Base-by-base conservation (phyloP, 2,329 filamentous ascomycete genomes). In the Penicillium sp. region DNA sequence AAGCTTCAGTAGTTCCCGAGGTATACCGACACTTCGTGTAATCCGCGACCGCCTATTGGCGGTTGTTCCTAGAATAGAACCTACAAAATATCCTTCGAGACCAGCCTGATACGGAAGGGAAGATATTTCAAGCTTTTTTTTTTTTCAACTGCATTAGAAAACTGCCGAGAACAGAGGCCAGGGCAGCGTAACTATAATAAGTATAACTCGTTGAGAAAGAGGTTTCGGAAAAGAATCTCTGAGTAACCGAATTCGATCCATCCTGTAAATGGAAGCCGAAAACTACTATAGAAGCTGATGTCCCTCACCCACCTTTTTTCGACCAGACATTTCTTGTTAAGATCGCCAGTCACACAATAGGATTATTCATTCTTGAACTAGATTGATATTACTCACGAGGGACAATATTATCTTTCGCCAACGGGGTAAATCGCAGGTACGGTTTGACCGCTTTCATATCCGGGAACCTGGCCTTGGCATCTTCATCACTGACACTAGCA, bases 11-110 rank as follows among this genome's bases (percentile, higher is more conserved):
- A 33, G 11, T 33, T 16, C 13, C 10, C 9, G 13, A 5, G 31
- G 31, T 1, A 33, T 33, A 14, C 31, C 31, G 31, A 33, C 26
- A 27, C 2, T 27, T 8, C 24, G 58, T 56, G 53, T 52, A 33
- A 46, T 47, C 54, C 22, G 52, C 56, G 35, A 31, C 55, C 31
- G 52, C 37, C 49, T 24, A 60, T 11, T 35, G 6, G 31, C 31
- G 31, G 31, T 7, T 3, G 6, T n/a, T 35, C 3, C 31, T 35
- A 6, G 31, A 16, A 35, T 8, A n/a, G 5, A 16, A 16, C 10
- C 14, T n/a, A 35, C 31, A 16, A 35, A 16, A 11, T 11, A 4
- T n/a, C 31, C 9, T 29, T 29, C 10, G 27, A 29, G 27, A 29
- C 27, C 10, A 29, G 27, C 10, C 9, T 10, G 9, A 11, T 11